Evolutionary conservation across 495 filamentous ascomycete genomes (phyloP), one percentile per base, ranked within the genome.

Genomic region (Tuber microsphaerosporum): DNA sequence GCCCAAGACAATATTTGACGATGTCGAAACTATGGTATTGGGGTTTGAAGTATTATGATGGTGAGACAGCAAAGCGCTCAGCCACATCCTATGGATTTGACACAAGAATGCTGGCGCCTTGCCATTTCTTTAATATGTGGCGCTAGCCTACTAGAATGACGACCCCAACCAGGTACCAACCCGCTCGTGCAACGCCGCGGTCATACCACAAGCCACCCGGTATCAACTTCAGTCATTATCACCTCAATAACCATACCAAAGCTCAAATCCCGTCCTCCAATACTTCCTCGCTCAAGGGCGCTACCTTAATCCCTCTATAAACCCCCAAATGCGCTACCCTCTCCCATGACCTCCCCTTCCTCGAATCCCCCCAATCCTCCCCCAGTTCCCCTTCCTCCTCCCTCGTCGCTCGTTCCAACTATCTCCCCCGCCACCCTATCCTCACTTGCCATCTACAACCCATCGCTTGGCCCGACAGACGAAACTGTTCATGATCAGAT

Each of bases 361-460:
- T 77, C 73, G 46, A 56, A 75, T 41, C 83, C 82, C 26, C 26
- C 46, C 9, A 43, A 48, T 39, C 79, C 61, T 81, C 81, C 44
- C 76, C 73, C 61, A 84, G 73, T 16, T 6, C 74, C 42, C 12
- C 76, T 71, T 71, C 79, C 81, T 31, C 81, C 78, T 1, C 81
- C 81, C 14, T 82, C 81, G 6, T 81, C 81, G 43, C 81, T 82
- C 68, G 76, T 83, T 34, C 79, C 79, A 26, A 84, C 81, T 71
- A 84, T 86, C 73, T 87, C 92, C 73, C 95, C 95, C 44, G 95
- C 95, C 42, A 90, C 93, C 80, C 88, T 98, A 31, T 90, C 92
- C 69, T 97, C 93, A 81, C 88, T 98, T 46, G 90, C 94, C 75
- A 94, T 98, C 84, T 98, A 96, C 86, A 98, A 97, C 83, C 95